These are phyloP conservation scores for Aspergillus clavatus DNA, from an alignment of 2,329 filamentous ascomycete genomes.

Conservation along the genomic window DNA sequence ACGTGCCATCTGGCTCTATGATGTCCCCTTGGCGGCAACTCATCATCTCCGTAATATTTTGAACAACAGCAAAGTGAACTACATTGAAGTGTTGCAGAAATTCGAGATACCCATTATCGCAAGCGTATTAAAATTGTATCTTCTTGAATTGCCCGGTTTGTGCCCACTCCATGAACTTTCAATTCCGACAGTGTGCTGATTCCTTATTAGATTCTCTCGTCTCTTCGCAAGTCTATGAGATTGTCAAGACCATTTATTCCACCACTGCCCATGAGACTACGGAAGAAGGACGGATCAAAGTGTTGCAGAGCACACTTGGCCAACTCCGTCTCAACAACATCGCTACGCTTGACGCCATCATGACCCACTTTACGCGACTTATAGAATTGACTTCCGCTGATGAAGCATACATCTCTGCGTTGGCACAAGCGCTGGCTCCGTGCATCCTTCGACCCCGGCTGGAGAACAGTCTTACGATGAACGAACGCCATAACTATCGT, in stretches of 20 bases:
- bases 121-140: slow-evolving; percentile 85
- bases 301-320: slow-evolving; percentile 91
- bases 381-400: slow-evolving; percentile 96
- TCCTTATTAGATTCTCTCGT: slow-evolving; percentile 76
- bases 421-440: slow-evolving; percentile 71
- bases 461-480: slow-evolving; percentile 87
- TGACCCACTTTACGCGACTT: slow-evolving; percentile 94
- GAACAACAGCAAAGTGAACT: slow-evolving; percentile 80
- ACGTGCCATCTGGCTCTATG: slow-evolving; percentile 87
- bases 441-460: slow-evolving; percentile 82
- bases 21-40: slow-evolving; percentile 78
- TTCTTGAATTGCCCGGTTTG: slow-evolving; percentile 88
- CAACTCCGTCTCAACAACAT: slow-evolving; percentile 95
- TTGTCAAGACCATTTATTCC: slow-evolving; percentile 93
- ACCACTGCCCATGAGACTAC: slow-evolving; percentile 71
- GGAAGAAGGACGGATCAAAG: slow-evolving; percentile 75
- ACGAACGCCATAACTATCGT: slow-evolving; percentile 88
- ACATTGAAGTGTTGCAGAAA: slow-evolving; percentile 70
- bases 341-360: slow-evolving; percentile 94
- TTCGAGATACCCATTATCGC: slow-evolving; percentile 95
- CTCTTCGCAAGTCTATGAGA: slow-evolving; percentile 97
- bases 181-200: slow-evolving; percentile 14
- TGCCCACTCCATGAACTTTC: slow-evolving; percentile 11
- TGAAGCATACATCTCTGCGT: slow-evolving; percentile 70
- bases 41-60: slow-evolving; percentile 78